Evolutionary conservation across 2,329 filamentous ascomycete genomes (phyloP), one percentile per base, ranked within the genome.

Genomic region (Chalara sp.): DNA sequence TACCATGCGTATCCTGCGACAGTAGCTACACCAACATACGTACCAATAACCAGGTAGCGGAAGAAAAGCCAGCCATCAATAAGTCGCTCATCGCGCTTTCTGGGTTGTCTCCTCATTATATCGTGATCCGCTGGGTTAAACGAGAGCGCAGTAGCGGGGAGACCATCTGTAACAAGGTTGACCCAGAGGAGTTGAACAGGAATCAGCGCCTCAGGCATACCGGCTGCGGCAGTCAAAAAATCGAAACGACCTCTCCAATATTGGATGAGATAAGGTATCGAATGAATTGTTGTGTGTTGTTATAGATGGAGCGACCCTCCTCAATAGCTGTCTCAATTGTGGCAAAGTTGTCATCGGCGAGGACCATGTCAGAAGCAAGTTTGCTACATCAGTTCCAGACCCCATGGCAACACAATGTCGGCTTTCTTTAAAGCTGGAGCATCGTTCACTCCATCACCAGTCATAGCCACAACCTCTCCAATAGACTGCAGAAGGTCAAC

Each of bases 251-350:
- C 70, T 99, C 93, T 63, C 93, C 95, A 59, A 99, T 99, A 75
- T 99, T 99, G 57, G 92, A 97, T 6, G 92, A 97, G 68, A 99
- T 99, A 55, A 99, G 80, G 69, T 99, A 99, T 46, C 95, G 89
- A 72, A 99, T 99, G 72, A 99, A 99, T 69, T 99, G 93, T 68
- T 99, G 93, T 5, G 93, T 99, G 78, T 99, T 99, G 84, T 93
- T 97, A 80, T 96, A 99, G 72, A 99, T 99, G 57, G 91, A 91
- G 56, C 93, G 87, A 49, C 93, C 93, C 72, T 99, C 93, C 68
- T 99, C 93, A 57, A 99, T 91, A 46, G 93, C 93, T 50, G 89
- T 78, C 68, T 96, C 89, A 60, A 99, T 99, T 4, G 93, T 99
- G 55, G 93, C 93, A 69, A 99, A 99, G 76, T 99, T 99, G 73